Evolutionary conservation across 495 filamentous ascomycete genomes (phyloP).

Genomic region (Thozetella sp.): DNA sequence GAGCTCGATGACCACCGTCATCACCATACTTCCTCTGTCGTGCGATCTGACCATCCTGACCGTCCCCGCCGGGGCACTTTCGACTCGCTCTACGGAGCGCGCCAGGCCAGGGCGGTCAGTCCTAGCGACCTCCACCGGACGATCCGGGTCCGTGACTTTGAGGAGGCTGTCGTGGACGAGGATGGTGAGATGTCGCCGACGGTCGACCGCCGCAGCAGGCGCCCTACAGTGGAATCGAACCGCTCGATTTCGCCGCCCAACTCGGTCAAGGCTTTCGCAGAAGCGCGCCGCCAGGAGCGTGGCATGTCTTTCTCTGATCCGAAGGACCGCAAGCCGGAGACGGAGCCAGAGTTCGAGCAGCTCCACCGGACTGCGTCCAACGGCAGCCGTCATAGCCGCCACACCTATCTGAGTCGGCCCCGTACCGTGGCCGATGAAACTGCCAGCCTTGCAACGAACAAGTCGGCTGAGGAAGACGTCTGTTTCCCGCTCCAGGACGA

Average conservation of each 20-base stretch:
- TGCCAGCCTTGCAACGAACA: constrained; percentile 51
- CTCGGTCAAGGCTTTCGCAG: constrained; percentile 96
- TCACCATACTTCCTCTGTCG: constrained; percentile 68
- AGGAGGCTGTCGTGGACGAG: constrained; percentile 85
- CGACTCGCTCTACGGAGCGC: constrained; percentile 51
- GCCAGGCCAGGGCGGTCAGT: constrained; percentile 36
- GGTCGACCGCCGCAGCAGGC: constrained; percentile 34
- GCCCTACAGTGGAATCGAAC: constrained; percentile 47
- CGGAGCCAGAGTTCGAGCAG: constrained; percentile 55
- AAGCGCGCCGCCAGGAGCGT: constrained; percentile 61
- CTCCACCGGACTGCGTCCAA: constrained; percentile 74
- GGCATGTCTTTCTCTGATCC: constrained; percentile 52
- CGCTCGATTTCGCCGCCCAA: constrained; percentile 87
- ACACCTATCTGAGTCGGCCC: constrained; percentile 46
- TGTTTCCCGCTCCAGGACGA: constrained; percentile 71
- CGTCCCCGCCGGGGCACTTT: constrained; percentile 56
- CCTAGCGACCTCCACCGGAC: constrained; percentile 27
- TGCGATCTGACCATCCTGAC: constrained; percentile 40
- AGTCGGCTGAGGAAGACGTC: constrained; percentile 76
- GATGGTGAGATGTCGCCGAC: constrained; percentile 52
- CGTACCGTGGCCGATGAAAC: constrained; percentile 44
- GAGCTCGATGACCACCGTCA: constrained; percentile 93
- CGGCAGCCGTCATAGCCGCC: constrained; percentile 65
- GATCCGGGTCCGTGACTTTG: constrained; percentile 51
- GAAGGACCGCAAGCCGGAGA: constrained; percentile 33